These are phyloP conservation scores for Pythium grandisporangium DNA, from an alignment of 352 stramenopile species.

Conservation along the genomic window DNA sequence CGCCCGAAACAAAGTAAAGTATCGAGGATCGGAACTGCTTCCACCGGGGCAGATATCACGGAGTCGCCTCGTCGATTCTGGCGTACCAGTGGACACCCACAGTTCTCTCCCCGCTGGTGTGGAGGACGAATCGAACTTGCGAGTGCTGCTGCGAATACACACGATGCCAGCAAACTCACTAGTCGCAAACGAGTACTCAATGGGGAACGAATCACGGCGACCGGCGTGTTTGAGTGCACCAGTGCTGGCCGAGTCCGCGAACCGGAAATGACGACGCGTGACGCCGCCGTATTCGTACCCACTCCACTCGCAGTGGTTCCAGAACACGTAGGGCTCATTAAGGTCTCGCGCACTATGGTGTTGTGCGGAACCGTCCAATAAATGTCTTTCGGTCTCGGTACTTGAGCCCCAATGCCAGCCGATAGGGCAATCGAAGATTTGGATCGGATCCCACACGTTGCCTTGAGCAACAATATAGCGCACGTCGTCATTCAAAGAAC, in stretches of 20 bases:
- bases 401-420: conserved; percentile 67
- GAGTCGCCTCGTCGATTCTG: conserved; percentile 33
- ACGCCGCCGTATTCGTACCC: conserved; percentile 62
- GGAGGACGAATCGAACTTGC: too few species aligned
- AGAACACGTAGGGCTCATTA: conserved; percentile 58
- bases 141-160: conserved; percentile 31
- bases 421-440: conserved; percentile 56
- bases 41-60: conserved; percentile 27
- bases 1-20: conserved; percentile 37
- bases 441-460: conserved; percentile 29
- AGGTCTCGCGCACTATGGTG: not conserved
- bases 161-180: conserved; percentile 71
- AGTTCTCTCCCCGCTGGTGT: not conserved
- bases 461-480: conserved; percentile 46
- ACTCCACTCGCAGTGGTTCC: conserved; percentile 78
- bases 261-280: conserved; percentile 66
- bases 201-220: conserved; percentile 52
- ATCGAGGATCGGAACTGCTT: conserved; percentile 25
- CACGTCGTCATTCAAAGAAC: conserved; percentile 23
- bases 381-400: conserved; percentile 16
- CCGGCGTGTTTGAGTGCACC: conserved; percentile 82
- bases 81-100: too few species aligned
- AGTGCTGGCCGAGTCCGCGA: conserved; percentile 73
- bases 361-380: conserved; percentile 4
- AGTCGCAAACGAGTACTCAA: conserved; percentile 36